phyloP scores from a whole-genome alignment of 202 grass and related monocot genomes.

The Elaeis oleifera region DNA sequence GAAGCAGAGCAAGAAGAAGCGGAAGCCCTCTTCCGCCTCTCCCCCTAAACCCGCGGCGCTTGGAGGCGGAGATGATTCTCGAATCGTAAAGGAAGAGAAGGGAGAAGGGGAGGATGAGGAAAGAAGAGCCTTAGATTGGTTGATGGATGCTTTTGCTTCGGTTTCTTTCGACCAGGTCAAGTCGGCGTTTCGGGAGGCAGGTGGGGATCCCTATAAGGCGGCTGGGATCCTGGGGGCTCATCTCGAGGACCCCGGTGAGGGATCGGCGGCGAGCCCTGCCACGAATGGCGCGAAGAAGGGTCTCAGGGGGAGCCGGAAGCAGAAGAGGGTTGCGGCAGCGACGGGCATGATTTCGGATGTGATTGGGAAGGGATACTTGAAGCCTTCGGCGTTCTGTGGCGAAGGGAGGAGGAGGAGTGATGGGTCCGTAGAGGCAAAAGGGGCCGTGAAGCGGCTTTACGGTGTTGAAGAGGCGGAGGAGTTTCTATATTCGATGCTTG shows the following conservation, averaged over 20 bases:
- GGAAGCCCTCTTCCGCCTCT: conserved; percentile 25
- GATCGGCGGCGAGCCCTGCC: no score
- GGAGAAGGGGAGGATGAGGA: conserved; percentile 19
- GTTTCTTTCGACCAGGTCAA: conserved; percentile 67
- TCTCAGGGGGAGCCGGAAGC: conserved; percentile 18
- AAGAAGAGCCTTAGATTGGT: conserved; percentile 48
- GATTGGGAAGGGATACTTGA: conserved; percentile 61
- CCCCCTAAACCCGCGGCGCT: neutral
- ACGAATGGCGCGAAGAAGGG: neutral
- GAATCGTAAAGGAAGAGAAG: no score
- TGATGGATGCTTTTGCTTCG: conserved; percentile 45
- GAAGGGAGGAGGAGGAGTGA: conserved; percentile 9
- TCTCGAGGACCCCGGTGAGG: conserved; percentile 22
- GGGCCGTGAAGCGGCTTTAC: neutral
- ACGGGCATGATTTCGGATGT: conserved; percentile 69
- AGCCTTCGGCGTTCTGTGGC: conserved; percentile 19
- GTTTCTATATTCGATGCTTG: conserved; percentile 72
- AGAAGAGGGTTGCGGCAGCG: conserved; percentile 43
- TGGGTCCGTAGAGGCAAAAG: neutral
- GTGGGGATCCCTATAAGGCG: conserved; percentile 51
- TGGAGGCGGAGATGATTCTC: neutral
- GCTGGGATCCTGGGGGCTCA: conserved; percentile 50
- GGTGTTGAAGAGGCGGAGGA: conserved; percentile 53
- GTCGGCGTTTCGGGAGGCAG: conserved; percentile 47
- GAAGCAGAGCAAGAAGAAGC: conserved; percentile 49